Base-by-base conservation (phyloP, 257 asterid genomes). In the Solanum medicagineum region DNA sequence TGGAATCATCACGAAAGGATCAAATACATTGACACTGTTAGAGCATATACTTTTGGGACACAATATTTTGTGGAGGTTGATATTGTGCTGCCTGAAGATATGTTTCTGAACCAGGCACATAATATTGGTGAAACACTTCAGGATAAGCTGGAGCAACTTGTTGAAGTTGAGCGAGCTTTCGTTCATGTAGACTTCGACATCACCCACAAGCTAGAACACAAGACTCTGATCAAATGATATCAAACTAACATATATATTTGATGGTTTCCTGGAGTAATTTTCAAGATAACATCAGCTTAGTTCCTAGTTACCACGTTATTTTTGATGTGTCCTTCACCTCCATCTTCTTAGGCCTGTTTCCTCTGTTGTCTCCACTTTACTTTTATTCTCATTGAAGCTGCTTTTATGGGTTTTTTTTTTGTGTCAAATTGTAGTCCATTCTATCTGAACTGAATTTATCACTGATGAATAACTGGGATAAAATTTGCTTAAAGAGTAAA, bases 31-130 rank as follows among this genome's bases (percentile, higher is more conserved):
- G 98, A 93, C 88, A 96, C 98, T 0, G 98, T 94, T 10, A 93
- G 98, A 85, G 98, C 98, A 0, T 96, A 96, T 83, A 93, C 95
- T 2, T 93, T 96, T 47, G 99, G 98, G n/a, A 74, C 93, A 65
- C 92, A 94, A 85, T 96, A 94, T 94, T 96, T 96, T 63, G 98
- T 96, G 89, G 99, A 96, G 92, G 97, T 93, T 1, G 98, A 96
- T 90, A 92, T 96, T 5, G 98, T 93, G 54, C 82, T 96, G 88
- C 97, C 98, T 0, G 92, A 92, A 81, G 94, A 92, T 55, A 96
- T 94, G 98, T 62, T 91, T 74, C 85, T 96, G 80, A 90, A 62
- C 89, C 90, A 91, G 87, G 98, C 99, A 9, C 98, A 94, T 85
- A 93, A 96, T 73, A 96, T 96, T 51, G 99, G 99, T 0, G 98